phyloP scores from a whole-genome alignment of 2,329 filamentous ascomycete genomes.

The Talaromyces sp. region DNA sequence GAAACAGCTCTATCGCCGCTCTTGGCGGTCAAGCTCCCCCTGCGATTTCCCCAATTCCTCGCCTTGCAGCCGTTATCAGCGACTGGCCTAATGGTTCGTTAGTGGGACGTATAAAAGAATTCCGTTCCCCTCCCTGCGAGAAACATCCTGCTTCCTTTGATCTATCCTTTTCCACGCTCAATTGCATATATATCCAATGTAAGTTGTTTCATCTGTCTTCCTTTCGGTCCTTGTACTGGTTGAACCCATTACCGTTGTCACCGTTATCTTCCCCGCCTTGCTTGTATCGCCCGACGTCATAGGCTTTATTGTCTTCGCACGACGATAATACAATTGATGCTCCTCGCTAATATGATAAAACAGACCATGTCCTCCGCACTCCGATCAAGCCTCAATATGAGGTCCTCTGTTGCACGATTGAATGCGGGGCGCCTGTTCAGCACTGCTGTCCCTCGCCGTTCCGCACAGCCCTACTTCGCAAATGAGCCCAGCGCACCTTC shows the following conservation, averaged over 20 bases:
- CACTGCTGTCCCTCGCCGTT: constrained; percentile 31
- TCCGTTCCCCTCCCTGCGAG: not conserved
- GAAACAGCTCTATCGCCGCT: constrained; percentile 6
- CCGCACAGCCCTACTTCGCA: constrained; percentile 49
- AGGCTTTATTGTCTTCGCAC: not conserved
- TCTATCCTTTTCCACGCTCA: not conserved
- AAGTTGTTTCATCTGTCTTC: not conserved
- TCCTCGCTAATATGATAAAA: not conserved
- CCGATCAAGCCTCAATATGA: constrained; percentile 33
- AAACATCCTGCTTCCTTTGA: not conserved
- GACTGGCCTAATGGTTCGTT: not conserved
- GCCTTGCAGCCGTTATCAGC: not conserved
- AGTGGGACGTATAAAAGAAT: not conserved
- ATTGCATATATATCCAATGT: not conserved
- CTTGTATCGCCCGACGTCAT: not conserved
- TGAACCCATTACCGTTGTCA: not conserved
- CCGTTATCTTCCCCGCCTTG: not conserved
- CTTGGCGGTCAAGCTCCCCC: constrained; percentile 9
- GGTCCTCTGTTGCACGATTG: constrained; percentile 27
- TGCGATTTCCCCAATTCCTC: not conserved
- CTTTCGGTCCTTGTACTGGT: not conserved
- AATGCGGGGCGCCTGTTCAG: constrained; percentile 32
- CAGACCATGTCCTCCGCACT: constrained; percentile 32
- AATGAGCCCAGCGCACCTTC: constrained; percentile 55
- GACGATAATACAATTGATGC: not conserved